These are phyloP conservation scores for Chenopodium berlandieri DNA, from an alignment of 148 eudicot species.

Conservation along the genomic window DNA sequence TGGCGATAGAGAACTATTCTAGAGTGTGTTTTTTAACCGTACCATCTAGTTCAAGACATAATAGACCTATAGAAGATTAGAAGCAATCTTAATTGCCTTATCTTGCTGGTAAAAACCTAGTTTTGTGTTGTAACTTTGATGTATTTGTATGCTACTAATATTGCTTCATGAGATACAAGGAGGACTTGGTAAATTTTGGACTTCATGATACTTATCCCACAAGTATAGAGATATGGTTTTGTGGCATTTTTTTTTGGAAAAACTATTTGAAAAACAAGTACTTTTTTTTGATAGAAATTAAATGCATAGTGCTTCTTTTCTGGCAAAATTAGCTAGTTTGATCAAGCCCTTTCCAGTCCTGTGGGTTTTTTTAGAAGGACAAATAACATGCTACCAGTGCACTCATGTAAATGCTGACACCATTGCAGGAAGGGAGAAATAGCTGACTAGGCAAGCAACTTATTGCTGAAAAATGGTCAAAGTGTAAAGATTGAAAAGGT, in stretches of 20 bases:
- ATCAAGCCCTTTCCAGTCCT: neutral
- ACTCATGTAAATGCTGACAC: neutral
- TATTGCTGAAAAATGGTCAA: too few species aligned
- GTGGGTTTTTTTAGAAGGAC: neutral
- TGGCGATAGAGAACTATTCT: neutral
- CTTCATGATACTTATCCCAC: neutral
- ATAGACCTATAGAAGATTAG: neutral
- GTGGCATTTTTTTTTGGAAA: neutral
- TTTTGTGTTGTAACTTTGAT: neutral
- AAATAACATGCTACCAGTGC: neutral
- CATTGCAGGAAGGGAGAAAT: neutral
- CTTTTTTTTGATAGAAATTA: neutral
- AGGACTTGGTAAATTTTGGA: neutral
- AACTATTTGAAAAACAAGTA: too few species aligned
- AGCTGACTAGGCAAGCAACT: neutral
- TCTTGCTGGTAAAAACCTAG: neutral
- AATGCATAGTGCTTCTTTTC: neutral
- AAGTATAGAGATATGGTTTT: neutral
- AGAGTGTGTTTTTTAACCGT: neutral
- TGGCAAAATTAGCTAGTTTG: neutral
- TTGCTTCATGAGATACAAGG: neutral
- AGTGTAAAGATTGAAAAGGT: too few species aligned
- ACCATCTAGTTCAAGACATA: too few species aligned
- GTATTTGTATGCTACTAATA: neutral
- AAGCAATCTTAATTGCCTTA: neutral